Base-by-base conservation (phyloP, 305 asterid genomes). In the Fraxinus sp. region DNA sequence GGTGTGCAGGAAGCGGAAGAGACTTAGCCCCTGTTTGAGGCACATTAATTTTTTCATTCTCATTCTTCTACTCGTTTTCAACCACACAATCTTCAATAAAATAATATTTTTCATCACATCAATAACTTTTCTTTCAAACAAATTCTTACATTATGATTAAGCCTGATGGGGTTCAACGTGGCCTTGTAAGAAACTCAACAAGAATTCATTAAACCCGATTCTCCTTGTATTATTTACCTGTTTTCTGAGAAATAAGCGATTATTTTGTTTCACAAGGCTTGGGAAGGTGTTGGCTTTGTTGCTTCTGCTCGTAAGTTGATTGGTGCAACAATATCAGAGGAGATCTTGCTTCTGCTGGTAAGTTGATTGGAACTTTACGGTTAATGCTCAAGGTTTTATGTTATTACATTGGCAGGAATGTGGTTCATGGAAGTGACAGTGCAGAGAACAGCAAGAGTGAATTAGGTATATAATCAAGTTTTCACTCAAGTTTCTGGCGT, bases 351-450 rank as follows among this genome's bases (percentile, higher is more conserved):
- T n/a, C n/a, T n/a, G n/a, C n/a, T n/a, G n/a, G n/a, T n/a, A n/a
- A n/a, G n/a, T n/a, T n/a, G n/a, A 26, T 26, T 79, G 66, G 6
- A 14, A 79, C 30, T 62, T 82, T 55, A 41, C 73, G 52, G 7
- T 22, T 13, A 4, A 74, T 39, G 14, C 70, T 59, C 30, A 28
- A 24, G 32, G 1, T 80, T 28, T 80, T 57, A 16, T 30, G 30
- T 0, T 81, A 13, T 83, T 75, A 5, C 41, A 5, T 76, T 83
- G 59, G 81, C 96, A 93, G 98, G 92, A 95, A 95, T 83, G 98
- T 95, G 86, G 91, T 95, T 85, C 98, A 95, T 87, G 98, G 98
- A 81, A 95, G 98, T 81, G 98, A 95, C 82, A 95, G 97, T 87
- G 93, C 97, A 66, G 98, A 95, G 74, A 93, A 93, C 26, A 97